Evolutionary conservation across 202 grass and related monocot species (phyloP).

Genomic region (Dendrocalamus latiflorus): DNA sequence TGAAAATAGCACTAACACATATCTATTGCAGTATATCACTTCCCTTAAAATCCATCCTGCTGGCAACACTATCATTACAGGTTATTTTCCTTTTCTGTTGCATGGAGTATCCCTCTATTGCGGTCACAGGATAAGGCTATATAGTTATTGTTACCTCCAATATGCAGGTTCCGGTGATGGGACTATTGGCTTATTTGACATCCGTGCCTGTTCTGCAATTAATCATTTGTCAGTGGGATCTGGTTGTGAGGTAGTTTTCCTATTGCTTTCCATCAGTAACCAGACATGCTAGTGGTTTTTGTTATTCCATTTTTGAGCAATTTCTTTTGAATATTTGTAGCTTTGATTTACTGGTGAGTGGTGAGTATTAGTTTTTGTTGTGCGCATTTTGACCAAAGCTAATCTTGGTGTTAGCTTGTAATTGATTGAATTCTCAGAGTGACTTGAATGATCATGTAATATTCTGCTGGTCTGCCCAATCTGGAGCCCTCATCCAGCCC

Average conservation of each 20-base stretch:
- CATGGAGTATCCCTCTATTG: background rate
- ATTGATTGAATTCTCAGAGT: background rate
- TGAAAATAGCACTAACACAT: constrained; percentile 38
- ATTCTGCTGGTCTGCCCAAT: background rate
- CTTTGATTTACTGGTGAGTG: background rate
- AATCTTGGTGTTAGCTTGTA: background rate
- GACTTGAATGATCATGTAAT: background rate
- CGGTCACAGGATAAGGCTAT: constrained; percentile 13
- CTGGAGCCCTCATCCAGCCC: constrained; percentile 1
- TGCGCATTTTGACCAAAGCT: background rate
- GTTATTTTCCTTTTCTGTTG: constrained; percentile 30
- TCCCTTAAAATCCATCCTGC: constrained; percentile 83
- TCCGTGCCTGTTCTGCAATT: constrained; percentile 74
- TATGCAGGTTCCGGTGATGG: constrained; percentile 91
- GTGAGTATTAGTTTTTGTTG: background rate
- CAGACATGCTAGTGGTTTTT: background rate
- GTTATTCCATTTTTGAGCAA: background rate
- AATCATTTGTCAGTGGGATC: constrained; percentile 88
- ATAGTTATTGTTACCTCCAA: constrained; percentile 24
- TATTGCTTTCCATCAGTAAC: constrained; percentile 6
- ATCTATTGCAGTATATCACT: constrained; percentile 70
- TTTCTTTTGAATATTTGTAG: background rate
- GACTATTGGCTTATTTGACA: constrained; percentile 91
- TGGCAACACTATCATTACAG: constrained; percentile 85
- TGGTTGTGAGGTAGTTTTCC: constrained; percentile 61